phyloP scores from a whole-genome alignment of 345 rosid genomes.

The Eutrema yunnanense region DNA sequence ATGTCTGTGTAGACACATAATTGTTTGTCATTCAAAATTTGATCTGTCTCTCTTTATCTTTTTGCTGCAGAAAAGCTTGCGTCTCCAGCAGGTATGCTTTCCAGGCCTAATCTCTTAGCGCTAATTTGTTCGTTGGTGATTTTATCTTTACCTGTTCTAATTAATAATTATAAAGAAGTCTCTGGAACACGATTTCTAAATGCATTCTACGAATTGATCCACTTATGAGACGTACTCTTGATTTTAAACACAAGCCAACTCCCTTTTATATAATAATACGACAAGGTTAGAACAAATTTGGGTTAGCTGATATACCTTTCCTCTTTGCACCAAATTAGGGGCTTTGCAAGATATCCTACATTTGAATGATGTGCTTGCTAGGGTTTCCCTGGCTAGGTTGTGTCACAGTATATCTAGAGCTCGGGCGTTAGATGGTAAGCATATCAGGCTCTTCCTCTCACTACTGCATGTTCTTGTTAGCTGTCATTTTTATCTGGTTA shows the following conservation, averaged over 20 bases:
- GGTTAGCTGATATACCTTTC: slow-evolving; percentile 16
- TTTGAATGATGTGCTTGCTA: slow-evolving; percentile 97
- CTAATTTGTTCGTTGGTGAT: not conserved
- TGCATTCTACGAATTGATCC: not conserved
- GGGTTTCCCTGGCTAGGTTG: slow-evolving; percentile 91
- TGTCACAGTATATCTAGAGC: slow-evolving; percentile 89
- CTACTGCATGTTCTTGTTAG: not conserved
- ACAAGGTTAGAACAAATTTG: not conserved
- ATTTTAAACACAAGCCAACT: slow-evolving; percentile 1
- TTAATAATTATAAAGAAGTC: not conserved
- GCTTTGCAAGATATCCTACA: slow-evolving; percentile 98
- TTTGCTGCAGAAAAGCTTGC: slow-evolving; percentile 81
- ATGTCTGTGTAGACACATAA: not conserved
- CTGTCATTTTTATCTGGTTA: not conserved
- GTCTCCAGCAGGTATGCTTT: slow-evolving; percentile 67
- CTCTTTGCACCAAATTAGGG: slow-evolving; percentile 49
- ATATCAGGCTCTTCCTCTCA: slow-evolving; percentile 14
- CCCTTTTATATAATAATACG: not conserved
- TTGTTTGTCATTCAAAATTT: slow-evolving; percentile 12
- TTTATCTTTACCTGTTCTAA: slow-evolving; percentile 7
- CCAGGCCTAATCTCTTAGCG: slow-evolving; percentile 6
- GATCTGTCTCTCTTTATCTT: slow-evolving; percentile 14
- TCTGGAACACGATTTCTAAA: not conserved
- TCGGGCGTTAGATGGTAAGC: slow-evolving; percentile 88
- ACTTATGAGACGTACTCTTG: not conserved